Evolutionary conservation across 352 stramenopile genomes (phyloP), one percentile per base, ranked within the genome.

Genomic region (Stephanocyclus meneghinianus): DNA sequence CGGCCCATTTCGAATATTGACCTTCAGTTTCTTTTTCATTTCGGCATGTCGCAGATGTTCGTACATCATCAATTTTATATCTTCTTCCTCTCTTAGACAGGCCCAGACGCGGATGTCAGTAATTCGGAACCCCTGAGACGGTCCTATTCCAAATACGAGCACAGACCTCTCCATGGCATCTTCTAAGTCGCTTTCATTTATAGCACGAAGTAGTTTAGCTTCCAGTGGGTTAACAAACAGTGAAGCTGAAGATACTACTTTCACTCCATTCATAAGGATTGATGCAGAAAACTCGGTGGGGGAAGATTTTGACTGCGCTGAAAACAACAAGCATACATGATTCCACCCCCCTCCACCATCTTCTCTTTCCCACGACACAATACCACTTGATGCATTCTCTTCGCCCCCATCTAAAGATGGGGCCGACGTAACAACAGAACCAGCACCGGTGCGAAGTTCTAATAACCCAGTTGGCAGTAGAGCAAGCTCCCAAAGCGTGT

Each of bases 101-200:
- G 87, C 87, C 90, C 90, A 94, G 55, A 91, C 57, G 11, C 90
- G 81, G 32, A 94, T 72, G 29, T 94, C 90, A 30, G 90, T 93
- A 32, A 94, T 72, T 48, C 90, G 60, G 40, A 92, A 92, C 8
- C 75, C 83, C 47, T 68, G 32, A 11, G 79, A 78, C 73, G 89
- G 81, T 45, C 85, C 71, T 16, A 92, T 83, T 70, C 83, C 88
- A 85, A 92, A 93, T 9, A 91, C 65, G 1, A 93, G 40, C 15
- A 90, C 55, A 32, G 85, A 89, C 21, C 87, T 90, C 63, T 88
- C 78, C 72, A 94, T 79, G 0, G 85, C 64, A 57, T 88, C 74
- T 59, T 94, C 87, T 56, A 94, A 83, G 10, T 83, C 85, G 21
- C 80, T 76, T 57, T 84, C 35, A 66, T 78, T 78, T 13, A 84